phyloP scores from a whole-genome alignment of 176 grass and related monocot species.

The Zea luxurians region DNA sequence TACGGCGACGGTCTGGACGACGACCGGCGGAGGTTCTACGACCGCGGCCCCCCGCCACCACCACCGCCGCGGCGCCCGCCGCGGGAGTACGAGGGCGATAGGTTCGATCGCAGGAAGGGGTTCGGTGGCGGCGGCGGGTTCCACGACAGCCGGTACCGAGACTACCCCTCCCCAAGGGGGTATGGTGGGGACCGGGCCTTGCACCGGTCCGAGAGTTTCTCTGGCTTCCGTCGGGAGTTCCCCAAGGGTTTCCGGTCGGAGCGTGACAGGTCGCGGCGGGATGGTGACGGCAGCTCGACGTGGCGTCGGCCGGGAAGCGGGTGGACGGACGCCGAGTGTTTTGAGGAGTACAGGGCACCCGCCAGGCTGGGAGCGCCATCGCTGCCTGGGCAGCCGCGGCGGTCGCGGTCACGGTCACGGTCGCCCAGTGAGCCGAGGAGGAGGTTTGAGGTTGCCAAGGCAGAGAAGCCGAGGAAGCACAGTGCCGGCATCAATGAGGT shows the following conservation, averaged over 20 bases:
- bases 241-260: constrained; percentile 92
- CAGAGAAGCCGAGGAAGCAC: constrained; percentile 43
- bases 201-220: constrained; percentile 80
- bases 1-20: constrained; percentile 68
- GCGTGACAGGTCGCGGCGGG: constrained; percentile 60
- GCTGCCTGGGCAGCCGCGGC: constrained; percentile 32
- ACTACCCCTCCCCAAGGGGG: constrained; percentile 56
- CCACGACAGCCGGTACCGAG: constrained; percentile 53
- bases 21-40: constrained; percentile 54
- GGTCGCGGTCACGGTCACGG: constrained; percentile 31
- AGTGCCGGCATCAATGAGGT: constrained; percentile 49
- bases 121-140: constrained; percentile 41
- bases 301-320: constrained; percentile 55
- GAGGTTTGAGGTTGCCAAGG: constrained; percentile 46
- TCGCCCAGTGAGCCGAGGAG: constrained; percentile 45
- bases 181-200: constrained; percentile 46
- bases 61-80: constrained; percentile 32
- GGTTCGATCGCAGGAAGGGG: constrained; percentile 56
- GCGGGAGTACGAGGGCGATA: constrained; percentile 47
- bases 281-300: constrained; percentile 45
- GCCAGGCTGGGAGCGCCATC: constrained; percentile 43
- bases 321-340: constrained; percentile 38
- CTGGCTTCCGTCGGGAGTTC: constrained; percentile 72
- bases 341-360: constrained; percentile 29
- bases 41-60: constrained; percentile 32